Percentiles rank a stretch among this genome's conserved stretches.
Evolutionary conservation across 2,329 filamentous ascomycete species (phyloP).

Genomic region (Ceratocystis destructans): DNA sequence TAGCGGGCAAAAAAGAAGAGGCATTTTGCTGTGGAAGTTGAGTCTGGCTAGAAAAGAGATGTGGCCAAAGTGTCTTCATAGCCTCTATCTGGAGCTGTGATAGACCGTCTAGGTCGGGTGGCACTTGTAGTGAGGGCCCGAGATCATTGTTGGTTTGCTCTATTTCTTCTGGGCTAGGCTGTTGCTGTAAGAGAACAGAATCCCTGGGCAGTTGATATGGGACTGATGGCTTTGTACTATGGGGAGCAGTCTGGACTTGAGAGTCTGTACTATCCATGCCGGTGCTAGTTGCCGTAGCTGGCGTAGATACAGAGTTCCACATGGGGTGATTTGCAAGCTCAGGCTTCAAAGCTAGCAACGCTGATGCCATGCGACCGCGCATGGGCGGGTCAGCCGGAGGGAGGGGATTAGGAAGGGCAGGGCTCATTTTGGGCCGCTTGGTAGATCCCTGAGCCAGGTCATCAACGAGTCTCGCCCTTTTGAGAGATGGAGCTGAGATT

Average conservation of each 20-base stretch:
- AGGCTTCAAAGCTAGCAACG: constrained; percentile 10
- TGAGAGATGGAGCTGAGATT: neutral
- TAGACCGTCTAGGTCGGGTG: neutral
- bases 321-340: constrained; percentile 11
- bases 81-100: constrained; percentile 3
- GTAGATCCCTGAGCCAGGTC: neutral
- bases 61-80: neutral
- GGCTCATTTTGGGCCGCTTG: constrained; percentile 1
- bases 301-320: neutral
- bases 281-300: neutral
- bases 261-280: neutral
- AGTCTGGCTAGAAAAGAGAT: neutral
- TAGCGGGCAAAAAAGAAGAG: neutral
- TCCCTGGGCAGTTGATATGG: neutral
- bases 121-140: neutral
- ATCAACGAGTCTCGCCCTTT: neutral
- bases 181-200: neutral
- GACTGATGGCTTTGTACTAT: neutral
- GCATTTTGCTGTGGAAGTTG: neutral
- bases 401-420: neutral
- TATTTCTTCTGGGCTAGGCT: neutral
- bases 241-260: neutral
- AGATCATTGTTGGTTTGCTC: neutral
- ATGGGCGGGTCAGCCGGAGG: constrained; percentile 9
- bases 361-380: constrained; percentile 6